phyloP scores from a whole-genome alignment of 768 basidiomycete species.

The Termitomyces sp. region DNA sequence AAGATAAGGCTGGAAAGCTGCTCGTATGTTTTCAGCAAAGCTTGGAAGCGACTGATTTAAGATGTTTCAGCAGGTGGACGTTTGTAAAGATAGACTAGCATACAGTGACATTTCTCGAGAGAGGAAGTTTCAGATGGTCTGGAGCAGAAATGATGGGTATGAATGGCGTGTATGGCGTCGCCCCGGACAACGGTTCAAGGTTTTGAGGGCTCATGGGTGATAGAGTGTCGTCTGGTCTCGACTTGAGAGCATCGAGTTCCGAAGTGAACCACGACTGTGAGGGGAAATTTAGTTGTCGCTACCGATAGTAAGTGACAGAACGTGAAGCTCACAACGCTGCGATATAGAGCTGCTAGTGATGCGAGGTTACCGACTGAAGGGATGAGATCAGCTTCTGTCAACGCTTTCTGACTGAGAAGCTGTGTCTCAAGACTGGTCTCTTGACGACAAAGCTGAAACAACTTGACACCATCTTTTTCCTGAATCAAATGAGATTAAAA shows the following conservation, averaged over 20 bases:
- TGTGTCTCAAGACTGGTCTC: conserved; percentile 80
- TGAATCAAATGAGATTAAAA: conserved; percentile 17
- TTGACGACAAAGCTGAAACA: conserved; percentile 61
- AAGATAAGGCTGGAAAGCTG: conserved; percentile 86
- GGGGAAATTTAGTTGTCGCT: conserved; percentile 3
- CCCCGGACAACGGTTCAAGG: conserved; percentile 49
- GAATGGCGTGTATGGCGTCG: conserved; percentile 44
- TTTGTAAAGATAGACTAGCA: conserved; percentile 26
- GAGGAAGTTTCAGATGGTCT: conserved; percentile 63
- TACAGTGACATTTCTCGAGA: conserved; percentile 90
- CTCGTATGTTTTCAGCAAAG: conserved; percentile 85
- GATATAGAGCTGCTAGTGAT: conserved; percentile 76
- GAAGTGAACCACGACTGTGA: conserved; percentile 80
- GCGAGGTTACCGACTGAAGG: conserved; percentile 68
- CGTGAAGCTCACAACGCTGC: conserved; percentile 70
- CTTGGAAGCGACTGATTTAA: conserved; percentile 77
- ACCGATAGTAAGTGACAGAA: not conserved
- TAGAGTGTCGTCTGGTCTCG: conserved; percentile 49
- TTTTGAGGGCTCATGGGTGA: conserved; percentile 50
- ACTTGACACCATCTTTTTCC: conserved; percentile 39
- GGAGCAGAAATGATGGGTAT: conserved; percentile 40
- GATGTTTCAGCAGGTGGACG: not conserved
- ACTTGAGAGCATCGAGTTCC: conserved; percentile 67
- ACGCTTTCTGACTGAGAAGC: conserved; percentile 49
- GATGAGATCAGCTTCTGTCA: conserved; percentile 67